Evolutionary conservation across 2,329 filamentous ascomycete species (phyloP).

Genomic region (Diplodia intermedia): DNA sequence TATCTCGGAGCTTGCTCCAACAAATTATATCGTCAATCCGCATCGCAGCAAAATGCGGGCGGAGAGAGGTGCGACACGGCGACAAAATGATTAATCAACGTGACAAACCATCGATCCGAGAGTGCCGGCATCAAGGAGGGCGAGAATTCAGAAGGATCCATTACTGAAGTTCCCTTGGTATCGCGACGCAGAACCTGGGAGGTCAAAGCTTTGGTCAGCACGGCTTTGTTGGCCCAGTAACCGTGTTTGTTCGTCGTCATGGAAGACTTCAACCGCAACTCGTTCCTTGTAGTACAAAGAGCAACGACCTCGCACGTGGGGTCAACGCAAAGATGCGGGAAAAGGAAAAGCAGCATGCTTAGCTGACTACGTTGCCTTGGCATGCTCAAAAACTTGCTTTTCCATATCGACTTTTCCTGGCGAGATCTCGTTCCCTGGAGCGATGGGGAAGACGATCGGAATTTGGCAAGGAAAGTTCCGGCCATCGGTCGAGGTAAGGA

Average conservation of each 20-base stretch:
- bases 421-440: neutral
- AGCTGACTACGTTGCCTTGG: neutral
- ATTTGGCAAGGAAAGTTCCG: neutral
- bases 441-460: conserved; percentile 7
- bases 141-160: neutral
- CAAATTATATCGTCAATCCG: neutral
- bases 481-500: neutral
- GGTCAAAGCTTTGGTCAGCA: neutral
- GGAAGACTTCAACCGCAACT: neutral
- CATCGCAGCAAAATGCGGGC: neutral
- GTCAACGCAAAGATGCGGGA: neutral
- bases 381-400: neutral
- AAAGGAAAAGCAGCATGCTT: neutral
- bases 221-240: neutral
- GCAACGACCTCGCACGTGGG: neutral
- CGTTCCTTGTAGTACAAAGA: neutral
- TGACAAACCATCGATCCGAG: neutral
- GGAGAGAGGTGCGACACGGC: no score
- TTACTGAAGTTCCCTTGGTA: neutral
- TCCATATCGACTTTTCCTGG: neutral
- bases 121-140: neutral
- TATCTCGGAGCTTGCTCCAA: neutral
- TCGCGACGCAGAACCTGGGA: neutral
- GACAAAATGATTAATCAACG: neutral
- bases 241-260: neutral